Conservation (phyloP, 169 alveolate genomes). For the Cryptosporidium ubiquitum region DNA sequence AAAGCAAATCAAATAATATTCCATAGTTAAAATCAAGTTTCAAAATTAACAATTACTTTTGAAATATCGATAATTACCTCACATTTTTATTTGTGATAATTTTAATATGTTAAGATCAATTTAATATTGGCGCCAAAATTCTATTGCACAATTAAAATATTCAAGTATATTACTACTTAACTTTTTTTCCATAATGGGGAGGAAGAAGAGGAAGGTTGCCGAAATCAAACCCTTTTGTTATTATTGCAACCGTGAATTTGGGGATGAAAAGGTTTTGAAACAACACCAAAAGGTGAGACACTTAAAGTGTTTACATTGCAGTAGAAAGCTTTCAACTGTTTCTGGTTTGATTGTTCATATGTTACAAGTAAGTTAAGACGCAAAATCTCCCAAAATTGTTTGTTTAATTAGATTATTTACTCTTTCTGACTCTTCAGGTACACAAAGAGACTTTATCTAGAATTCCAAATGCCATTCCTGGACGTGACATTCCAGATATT, state of each 20-base stretch:
- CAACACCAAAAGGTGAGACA: constrained; percentile 98
- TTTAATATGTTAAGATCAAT: neutral
- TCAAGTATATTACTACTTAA: neutral
- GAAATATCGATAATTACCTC: neutral
- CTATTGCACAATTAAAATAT: neutral
- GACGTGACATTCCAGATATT: constrained; percentile 93
- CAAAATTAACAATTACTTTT: no score
- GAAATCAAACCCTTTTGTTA: constrained; percentile 96
- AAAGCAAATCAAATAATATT: neutral
- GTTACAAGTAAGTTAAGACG: constrained; percentile 82
- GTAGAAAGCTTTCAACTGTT: constrained; percentile 95
- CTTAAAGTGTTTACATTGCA: constrained; percentile 94
- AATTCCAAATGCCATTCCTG: constrained; percentile 96
- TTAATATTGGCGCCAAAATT: constrained; percentile 28
- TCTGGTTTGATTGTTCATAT: constrained; percentile 89
- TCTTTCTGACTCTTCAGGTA: constrained; percentile 84
- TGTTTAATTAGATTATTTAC: constrained; percentile 77
- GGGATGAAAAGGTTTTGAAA: constrained; percentile 94
- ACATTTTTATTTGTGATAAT: neutral
- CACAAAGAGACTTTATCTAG: constrained; percentile 90
- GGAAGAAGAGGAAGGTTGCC: constrained; percentile 92
- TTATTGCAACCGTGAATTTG: constrained; percentile 97
- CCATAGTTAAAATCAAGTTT: no score
- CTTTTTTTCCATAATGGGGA: constrained; percentile 85
- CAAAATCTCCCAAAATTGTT: no score